Base-by-base conservation (phyloP, 257 asterid species). In the Linderniella brevidens region DNA sequence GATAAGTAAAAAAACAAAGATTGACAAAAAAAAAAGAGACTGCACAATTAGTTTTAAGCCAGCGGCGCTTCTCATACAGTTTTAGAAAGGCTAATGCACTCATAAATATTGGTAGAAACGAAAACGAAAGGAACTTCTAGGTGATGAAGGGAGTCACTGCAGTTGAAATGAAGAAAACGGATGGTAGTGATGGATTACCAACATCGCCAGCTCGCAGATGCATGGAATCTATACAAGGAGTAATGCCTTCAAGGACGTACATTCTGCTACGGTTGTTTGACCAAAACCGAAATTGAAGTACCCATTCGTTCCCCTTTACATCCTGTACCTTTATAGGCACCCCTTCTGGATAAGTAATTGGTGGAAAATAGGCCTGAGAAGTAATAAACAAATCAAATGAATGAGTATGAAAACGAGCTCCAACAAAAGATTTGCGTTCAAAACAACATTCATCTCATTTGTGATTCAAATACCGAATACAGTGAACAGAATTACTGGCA, bases 201-300 rank as follows among this genome's bases (percentile, higher is more conserved):
- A 78, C 75, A 68, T 88, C 98, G 58, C 98, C 95, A 57, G 98
- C 98, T 67, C 74, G 95, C 70, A 88, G 72, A 65, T 75, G 81
- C 95, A 88, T 76, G 16, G 93, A 71, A 52, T 84, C 95, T 64
- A 88, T 80, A 60, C 98, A 88, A 53, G 98, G 93, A 65, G 94
- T 84, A 63, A 88, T 76, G 60, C 98, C 98, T 80, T 88, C 98
- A 46, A 88, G 70, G 58, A 88, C 95, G 61, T 88, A 88, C 98
- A 88, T 84, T 79, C 98, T 79, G 81, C 98, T 88, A 64, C 84
- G 78, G 61, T 88, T 88, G 54, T 88, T 88, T 10, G 95, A 92
- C 98, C 98, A 88, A 73, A 84, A 88, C 20, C 98, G 87, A 57
- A 84, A 88, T 60, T 88, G 98, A 56, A 88, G 84, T 45, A 70